A percentile compares a stretch with the other conserved stretches of the same genome.
Evolutionary conservation across 371 early-diverging fungal genomes (phyloP).

Genomic region (Capillidium heterosporum): DNA sequence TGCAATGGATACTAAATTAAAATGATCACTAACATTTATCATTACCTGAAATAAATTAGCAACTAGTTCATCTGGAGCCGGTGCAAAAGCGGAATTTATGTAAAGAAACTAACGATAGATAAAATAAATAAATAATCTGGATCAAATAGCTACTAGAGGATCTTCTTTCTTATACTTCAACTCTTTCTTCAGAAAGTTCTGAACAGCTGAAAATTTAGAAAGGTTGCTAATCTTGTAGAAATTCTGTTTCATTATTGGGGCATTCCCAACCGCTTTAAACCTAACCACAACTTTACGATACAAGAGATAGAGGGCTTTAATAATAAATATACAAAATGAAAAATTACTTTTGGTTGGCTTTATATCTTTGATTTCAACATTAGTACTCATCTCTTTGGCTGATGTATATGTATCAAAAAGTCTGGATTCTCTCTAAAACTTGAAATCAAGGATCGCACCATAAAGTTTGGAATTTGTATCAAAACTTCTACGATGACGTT

Average conservation of each 20-base stretch:
- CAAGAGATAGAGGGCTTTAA: too few relatives aligned
- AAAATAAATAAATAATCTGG: not conserved
- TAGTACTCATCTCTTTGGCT: too few relatives aligned
- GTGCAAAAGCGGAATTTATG: not conserved
- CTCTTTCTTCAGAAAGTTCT: conserved; percentile 65
- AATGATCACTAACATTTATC: too few relatives aligned
- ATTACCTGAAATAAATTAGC: conserved; percentile 3
- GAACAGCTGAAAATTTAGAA: conserved; percentile 66
- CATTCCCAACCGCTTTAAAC: conserved; percentile 75
- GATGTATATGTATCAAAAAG: too few relatives aligned
- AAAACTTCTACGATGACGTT: too few relatives aligned
- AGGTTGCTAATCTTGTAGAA: conserved; percentile 66
- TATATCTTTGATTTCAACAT: too few relatives aligned
- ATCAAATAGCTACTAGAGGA: conserved; percentile 37
- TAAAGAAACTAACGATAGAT: not conserved
- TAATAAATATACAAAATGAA: too few relatives aligned
- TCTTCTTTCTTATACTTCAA: conserved; percentile 54
- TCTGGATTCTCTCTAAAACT: too few relatives aligned
- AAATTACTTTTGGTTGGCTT: too few relatives aligned
- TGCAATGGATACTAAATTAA: not conserved
- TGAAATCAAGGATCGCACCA: too few relatives aligned
- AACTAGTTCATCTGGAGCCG: not conserved
- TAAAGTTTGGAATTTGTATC: too few relatives aligned
- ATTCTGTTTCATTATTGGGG: conserved; percentile 74
- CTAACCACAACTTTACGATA: conserved; percentile 80